These are phyloP conservation scores for Blastocystis sp. DNA, from an alignment of 352 stramenopile genomes.

Conservation along the genomic window DNA sequence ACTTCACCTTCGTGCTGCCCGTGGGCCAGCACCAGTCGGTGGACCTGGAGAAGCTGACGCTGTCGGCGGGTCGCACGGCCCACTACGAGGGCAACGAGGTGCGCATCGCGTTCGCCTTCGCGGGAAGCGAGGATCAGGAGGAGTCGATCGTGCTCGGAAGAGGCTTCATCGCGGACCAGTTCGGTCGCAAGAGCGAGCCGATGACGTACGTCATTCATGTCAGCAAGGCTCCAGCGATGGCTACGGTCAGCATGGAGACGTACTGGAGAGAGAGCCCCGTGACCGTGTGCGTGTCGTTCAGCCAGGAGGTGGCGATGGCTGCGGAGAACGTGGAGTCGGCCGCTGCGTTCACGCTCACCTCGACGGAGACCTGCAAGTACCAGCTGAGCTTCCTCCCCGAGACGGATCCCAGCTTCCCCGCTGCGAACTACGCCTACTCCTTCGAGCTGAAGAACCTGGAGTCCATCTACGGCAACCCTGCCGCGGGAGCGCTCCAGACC, in stretches of 20 bases:
- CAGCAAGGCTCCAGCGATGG: not conserved
- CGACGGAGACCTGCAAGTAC: not conserved
- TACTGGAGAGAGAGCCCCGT: not conserved
- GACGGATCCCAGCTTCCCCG: not conserved
- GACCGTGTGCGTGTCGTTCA: not conserved
- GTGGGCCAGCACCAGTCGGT: not conserved
- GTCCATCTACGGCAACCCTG: not conserved
- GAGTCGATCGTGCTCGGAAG: not conserved
- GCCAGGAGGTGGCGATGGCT: not conserved
- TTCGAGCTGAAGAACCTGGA: not conserved
- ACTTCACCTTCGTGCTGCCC: not conserved
- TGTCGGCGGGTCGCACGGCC: not conserved
- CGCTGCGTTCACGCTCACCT: not conserved
- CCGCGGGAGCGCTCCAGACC: not conserved
- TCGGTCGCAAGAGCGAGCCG: not conserved
- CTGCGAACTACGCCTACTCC: not conserved
- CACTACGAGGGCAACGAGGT: not conserved
- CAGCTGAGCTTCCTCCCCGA: not conserved
- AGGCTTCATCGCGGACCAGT: constrained; percentile 15
- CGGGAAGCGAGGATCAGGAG: not conserved
- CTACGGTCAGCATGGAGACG: not conserved
- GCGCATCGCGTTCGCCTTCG: not conserved
- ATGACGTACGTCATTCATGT: not conserved
- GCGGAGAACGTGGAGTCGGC: not conserved
- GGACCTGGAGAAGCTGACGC: not conserved